phyloP scores from a whole-genome alignment of 2,329 filamentous ascomycete genomes.

The Phialophora chinensis region DNA sequence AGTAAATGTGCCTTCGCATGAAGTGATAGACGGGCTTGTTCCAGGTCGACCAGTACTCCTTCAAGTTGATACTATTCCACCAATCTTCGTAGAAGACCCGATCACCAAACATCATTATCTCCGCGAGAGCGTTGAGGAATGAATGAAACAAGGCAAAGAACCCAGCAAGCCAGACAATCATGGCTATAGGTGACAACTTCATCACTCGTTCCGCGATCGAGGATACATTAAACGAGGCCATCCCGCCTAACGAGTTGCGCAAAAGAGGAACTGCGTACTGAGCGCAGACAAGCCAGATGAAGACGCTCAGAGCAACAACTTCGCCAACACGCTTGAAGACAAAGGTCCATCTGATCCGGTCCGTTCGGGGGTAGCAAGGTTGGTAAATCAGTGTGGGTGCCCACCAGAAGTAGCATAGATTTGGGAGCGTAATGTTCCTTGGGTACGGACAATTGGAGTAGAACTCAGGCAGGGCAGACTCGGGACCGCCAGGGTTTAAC shows the following conservation, averaged over 20 bases:
- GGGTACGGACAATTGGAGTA: constrained; percentile 88
- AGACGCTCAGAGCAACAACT: constrained; percentile 76
- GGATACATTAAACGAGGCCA: constrained; percentile 77
- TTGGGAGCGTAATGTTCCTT: constrained; percentile 83
- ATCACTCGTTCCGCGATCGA: constrained; percentile 88
- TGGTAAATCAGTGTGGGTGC: constrained; percentile 96
- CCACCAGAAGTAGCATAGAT: constrained; percentile 96
- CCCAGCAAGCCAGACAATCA: constrained; percentile 95
- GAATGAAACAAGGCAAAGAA: constrained; percentile 98
- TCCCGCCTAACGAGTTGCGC: constrained; percentile 86
- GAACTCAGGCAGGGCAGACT: constrained; percentile 75
- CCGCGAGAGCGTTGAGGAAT: constrained; percentile 86
- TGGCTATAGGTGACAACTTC: constrained; percentile 92
- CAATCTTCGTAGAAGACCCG: constrained; percentile 95
- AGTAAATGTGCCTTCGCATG: constrained; percentile 93
- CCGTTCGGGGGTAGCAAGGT: constrained; percentile 88
- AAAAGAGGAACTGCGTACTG: constrained; percentile 93
- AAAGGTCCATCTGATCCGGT: constrained; percentile 83
- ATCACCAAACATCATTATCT: constrained; percentile 88
- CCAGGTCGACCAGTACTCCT: constrained; percentile 93
- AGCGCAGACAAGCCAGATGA: constrained; percentile 93
- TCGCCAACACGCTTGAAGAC: constrained; percentile 83
- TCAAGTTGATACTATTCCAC: constrained; percentile 92
- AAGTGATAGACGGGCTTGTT: constrained; percentile 98
- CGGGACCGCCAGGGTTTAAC: constrained; percentile 73